Evolutionary conservation across 2,329 filamentous ascomycete species (phyloP), one percentile per base, ranked within the genome.

Genomic region (Diaporthe ampelina): DNA sequence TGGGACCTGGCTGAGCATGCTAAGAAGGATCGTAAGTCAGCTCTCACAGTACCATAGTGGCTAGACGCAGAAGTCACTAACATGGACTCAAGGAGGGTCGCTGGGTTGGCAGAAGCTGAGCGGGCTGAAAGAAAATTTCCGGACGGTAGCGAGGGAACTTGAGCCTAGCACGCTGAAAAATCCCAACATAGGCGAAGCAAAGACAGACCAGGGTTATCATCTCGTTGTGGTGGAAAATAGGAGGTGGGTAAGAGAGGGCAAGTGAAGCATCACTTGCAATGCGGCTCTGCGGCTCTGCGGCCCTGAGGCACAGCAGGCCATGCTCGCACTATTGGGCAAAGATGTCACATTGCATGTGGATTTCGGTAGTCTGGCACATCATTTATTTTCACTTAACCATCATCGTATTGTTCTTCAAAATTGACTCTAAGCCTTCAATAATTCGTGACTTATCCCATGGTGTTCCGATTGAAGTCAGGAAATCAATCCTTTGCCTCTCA

Each of bases 201-300:
- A 94, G 86, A 95, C 94, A 1, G 87, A 86, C 0, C 92, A 94
- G 83, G 94, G 94, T 0, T 95, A 95, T 85, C 94, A 95, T 82
- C 91, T 95, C 77, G 90, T 95, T 77, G 94, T 95, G 91, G 93
- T 95, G 8, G 89, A 91, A 78, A 89, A 87, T 65, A 84, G 88
- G 78, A 89, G 89, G 81, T 90, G 74, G 81, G 26, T 48, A 26
- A 17, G 15, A 37, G 35, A 37, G 11, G 11, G 35, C 1, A 7
- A 4, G 56, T 35, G 35, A 26, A 70, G 24, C 37, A 52, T 32
- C 58, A 11, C 10, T 65, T 21, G 24, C 15, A 10, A 63, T 50
- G 17, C 57, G 13, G 32, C 29, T n/a, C 59, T 37, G 35, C 35
- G 10, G 35, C 35, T 13, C 10, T 58, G 26, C 35, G 6, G 32